A percentile compares a stretch with the other conserved stretches of the same genome.
These are phyloP conservation scores for Komagataella kurtzmanii DNA, from an alignment of 805 yeast genomes.

Conservation along the genomic window DNA sequence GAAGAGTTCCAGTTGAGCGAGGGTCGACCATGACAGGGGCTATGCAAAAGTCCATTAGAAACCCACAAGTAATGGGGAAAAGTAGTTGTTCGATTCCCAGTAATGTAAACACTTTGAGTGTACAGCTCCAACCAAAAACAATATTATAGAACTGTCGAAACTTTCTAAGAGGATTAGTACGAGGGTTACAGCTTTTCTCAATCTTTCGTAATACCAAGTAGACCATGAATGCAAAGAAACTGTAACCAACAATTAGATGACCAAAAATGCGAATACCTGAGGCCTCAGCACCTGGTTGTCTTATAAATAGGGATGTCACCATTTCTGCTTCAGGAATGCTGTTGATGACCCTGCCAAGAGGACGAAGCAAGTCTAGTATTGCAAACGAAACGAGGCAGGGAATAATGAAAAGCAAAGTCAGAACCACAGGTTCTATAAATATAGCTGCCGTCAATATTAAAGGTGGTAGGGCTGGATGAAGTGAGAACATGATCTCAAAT, in stretches of 20 bases:
- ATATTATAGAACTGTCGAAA: conserved; percentile 37
- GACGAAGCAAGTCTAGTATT: neutral
- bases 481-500: neutral
- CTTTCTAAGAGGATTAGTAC: conserved; percentile 33
- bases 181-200: conserved; percentile 17
- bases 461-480: neutral
- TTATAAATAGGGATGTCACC: neutral
- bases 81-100: conserved; percentile 70
- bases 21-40: conserved; percentile 35
- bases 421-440: neutral
- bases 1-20: conserved; percentile 1
- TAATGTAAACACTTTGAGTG: conserved; percentile 62
- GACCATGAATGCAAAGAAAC: conserved; percentile 3
- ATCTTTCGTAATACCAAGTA: conserved; percentile 9
- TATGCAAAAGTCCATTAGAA: conserved; percentile 54
- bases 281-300: neutral
- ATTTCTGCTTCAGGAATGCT: neutral
- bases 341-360: neutral
- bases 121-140: conserved; percentile 40
- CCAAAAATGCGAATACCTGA: neutral
- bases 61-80: conserved; percentile 83
- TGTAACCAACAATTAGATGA: conserved; percentile 10
- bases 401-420: neutral
- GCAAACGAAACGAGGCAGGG: neutral
- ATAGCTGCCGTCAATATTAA: neutral